Evolutionary conservation across 371 early-diverging fungal genomes (phyloP).

Genomic region (Lichtheimia hyalospora): DNA sequence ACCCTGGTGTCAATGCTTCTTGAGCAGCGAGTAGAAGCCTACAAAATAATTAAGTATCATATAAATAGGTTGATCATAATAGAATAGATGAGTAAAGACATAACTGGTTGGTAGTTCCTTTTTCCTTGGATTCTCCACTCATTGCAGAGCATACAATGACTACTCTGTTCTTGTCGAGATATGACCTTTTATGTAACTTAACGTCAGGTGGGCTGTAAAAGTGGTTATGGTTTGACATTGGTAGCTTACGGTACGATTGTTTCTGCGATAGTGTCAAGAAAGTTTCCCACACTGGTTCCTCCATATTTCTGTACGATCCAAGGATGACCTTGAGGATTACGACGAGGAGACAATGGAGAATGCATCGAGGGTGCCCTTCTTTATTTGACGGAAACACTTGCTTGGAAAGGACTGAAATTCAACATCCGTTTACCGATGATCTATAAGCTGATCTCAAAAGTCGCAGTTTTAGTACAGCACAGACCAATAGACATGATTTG

Average conservation of each 20-base stretch:
- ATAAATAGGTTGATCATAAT: not conserved
- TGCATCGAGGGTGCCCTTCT: not conserved
- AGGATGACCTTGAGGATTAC: constrained; percentile 33
- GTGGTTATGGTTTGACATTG: not conserved
- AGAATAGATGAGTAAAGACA: not conserved
- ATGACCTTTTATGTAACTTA: constrained; percentile 22
- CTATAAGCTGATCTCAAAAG: too few relatives aligned
- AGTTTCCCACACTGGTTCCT: constrained; percentile 88
- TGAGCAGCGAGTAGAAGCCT: constrained; percentile 70
- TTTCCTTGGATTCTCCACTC: constrained; percentile 75
- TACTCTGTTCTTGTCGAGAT: constrained; percentile 56
- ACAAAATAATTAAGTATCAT: not conserved
- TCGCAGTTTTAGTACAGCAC: too few relatives aligned
- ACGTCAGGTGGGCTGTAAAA: not conserved
- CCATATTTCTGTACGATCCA: constrained; percentile 89
- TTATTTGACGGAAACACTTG: too few relatives aligned
- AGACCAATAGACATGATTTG: too few relatives aligned
- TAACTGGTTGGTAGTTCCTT: constrained; percentile 76
- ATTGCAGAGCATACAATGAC: constrained; percentile 83
- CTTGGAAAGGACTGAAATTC: too few relatives aligned
- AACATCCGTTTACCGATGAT: too few relatives aligned
- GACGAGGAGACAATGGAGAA: not conserved
- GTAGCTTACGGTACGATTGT: constrained; percentile 57
- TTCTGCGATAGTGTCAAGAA: constrained; percentile 55
- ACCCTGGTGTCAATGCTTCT: constrained; percentile 65